Evolutionary conservation across 2,329 filamentous ascomycete species (phyloP), one percentile per base, ranked within the genome.

Genomic region (Mycogone perniciosa): DNA sequence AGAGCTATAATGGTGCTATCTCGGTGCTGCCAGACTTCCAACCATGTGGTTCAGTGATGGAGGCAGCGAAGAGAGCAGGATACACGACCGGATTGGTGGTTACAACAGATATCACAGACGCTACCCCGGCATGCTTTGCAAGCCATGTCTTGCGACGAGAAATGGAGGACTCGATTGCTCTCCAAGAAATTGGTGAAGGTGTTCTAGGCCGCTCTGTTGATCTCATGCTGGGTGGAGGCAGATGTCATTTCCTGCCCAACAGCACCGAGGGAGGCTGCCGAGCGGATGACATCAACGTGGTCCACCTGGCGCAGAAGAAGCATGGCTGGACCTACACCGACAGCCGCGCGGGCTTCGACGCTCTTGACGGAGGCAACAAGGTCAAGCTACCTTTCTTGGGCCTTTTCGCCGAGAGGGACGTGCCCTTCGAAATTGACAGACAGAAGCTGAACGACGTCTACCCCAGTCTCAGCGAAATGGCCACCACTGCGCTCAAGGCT

Each of bases 1-100:
- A 99, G 80, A 95, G 86, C 67, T 99, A 99, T 74, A 99, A 99
- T 64, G 90, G 90, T 44, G 93, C 93, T 59, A 97, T 99, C 59
- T 88, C 89, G 7, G 86, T 95, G 48, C 76, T 95, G 11, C 91
- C 91, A 0, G 85, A 95, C 67, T 82, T 87, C 59, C 82, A 82
- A 31, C 89, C 93, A 4, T 99, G 93, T 67, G 93, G 92, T 6
- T 96, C 91, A 13, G 89, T 85, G 4, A 80, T 99, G 48, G 93
- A 99, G 72, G 93, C 93, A 4, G 93, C 93, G 35, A 95, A 96
- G 72, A 81, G 83, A 59, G 87, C 88, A 7, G 93, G 93, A 10
- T 97, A 96, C 66, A 85, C 84, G 70, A 99, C 93, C 2, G 93
- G 93, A 0, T 71, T 99, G 57, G 93, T 97, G 2, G 93, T 96